Conservation (phyloP, 768 basidiomycete genomes). For the Strobilomyces dryophilus region DNA sequence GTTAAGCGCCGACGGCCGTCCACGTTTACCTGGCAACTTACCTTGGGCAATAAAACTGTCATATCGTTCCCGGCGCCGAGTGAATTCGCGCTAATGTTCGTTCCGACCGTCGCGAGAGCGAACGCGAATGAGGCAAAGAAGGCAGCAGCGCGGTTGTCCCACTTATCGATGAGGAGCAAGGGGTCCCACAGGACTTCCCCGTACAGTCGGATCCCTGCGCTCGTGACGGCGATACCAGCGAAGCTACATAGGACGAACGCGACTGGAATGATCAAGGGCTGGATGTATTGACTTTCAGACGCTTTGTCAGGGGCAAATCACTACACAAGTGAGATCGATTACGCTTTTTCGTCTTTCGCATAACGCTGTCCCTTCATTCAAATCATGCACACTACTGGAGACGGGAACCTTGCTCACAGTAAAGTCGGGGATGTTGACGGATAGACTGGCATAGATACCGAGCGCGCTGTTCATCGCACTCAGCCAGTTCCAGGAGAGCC, state of each 20-base stretch:
- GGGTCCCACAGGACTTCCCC: conserved; percentile 57
- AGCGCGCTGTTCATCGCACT: conserved; percentile 71
- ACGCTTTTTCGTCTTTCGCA: conserved; percentile 51
- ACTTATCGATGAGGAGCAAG: conserved; percentile 65
- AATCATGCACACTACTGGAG: neutral
- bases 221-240: conserved; percentile 77
- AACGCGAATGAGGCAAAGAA: conserved; percentile 83
- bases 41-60: conserved; percentile 65
- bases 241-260: conserved; percentile 77
- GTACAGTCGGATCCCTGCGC: conserved; percentile 59
- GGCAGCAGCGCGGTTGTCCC: conserved; percentile 81
- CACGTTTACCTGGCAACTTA: conserved; percentile 33
- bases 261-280: conserved; percentile 70
- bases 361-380: conserved; percentile 49
- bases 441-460: conserved; percentile 67
- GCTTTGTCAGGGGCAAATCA: conserved; percentile 3
- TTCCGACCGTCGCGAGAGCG: conserved; percentile 33
- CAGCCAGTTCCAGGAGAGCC: conserved; percentile 73
- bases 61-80: conserved; percentile 80
- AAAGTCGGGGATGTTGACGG: conserved; percentile 85
- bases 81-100: conserved; percentile 58
- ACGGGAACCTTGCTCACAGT: conserved; percentile 37
- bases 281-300: conserved; percentile 59
- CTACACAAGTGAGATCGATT: neutral
- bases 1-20: neutral